Evolutionary conservation across 192 early-diverging fungal species (phyloP), one percentile per base, ranked within the genome.

Genomic region (Linnemannia elongata): DNA sequence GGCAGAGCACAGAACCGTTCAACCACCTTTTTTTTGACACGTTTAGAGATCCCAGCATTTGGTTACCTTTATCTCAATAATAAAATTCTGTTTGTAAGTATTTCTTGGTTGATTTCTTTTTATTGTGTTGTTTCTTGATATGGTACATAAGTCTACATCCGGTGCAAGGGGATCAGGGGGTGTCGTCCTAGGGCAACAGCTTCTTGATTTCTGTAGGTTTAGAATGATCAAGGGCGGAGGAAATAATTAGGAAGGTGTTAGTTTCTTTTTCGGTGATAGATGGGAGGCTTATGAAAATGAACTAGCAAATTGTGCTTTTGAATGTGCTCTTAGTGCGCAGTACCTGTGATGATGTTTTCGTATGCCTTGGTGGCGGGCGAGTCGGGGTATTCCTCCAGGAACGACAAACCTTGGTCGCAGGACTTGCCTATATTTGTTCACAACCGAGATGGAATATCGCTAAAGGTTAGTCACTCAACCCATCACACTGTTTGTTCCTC

Each of bases 401-500:
- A 99, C 17, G 96, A 96, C 15, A 96, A 87, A 12, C 99, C 99
- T 75, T 89, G 91, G 88, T 99, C 99, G 78, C 96, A 97, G 52
- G 89, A 84, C 60, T 81, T 87, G 60, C 88, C 88, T 89, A 76
- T 18, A 41, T 1, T 42, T 12, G 7, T 22, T 10, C 27, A 60
- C 30, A 44, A 70, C 54, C 44, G 7, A 45, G 27, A 47, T 17
- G 13, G 1, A 45, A 45, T 39, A 36, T 75, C 3, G 17, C n/a
- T 73, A 8, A 20, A 60, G 9, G 55, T 60, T 27, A 60, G 55
- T 27, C 38, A 24, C 6, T 30, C 55, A n/a, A 18, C 5, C 10
- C 55, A 36, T 52, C 18, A 36, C 7, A 74, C 0, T 30, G 54
- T 22, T 33, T 20, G 1, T 4, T 38, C 12, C 13, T 38, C 36